Percentiles rank a stretch among this genome's conserved stretches.
Evolutionary conservation across 108 stramenopile species (phyloP).

Genomic region (Phaeodactylum tricornutum): DNA sequence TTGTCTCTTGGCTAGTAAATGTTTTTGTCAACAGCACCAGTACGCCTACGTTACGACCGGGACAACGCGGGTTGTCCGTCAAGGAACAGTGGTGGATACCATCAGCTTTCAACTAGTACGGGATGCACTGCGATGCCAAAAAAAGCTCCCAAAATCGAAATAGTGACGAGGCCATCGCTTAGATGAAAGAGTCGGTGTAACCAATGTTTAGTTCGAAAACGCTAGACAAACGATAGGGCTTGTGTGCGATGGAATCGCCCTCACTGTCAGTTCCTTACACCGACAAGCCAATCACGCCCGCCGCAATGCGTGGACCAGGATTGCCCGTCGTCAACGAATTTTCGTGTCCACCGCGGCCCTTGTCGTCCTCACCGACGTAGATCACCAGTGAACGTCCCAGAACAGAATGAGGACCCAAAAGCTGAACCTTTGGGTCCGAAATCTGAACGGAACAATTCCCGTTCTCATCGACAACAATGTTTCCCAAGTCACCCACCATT

Average conservation of each 20-base stretch:
- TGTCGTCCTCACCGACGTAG: conserved; percentile 82
- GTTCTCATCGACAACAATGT: conserved; percentile 50
- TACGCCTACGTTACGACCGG: too few species aligned
- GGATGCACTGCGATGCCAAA: too few species aligned
- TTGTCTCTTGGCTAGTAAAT: not conserved
- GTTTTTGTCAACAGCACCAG: too few species aligned
- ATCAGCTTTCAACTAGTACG: too few species aligned
- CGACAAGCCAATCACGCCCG: conserved; percentile 83
- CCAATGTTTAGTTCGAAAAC: too few species aligned
- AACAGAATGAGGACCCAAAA: conserved; percentile 88
- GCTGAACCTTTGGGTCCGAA: conserved; percentile 69
- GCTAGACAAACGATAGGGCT: conserved; percentile 2
- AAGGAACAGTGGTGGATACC: too few species aligned
- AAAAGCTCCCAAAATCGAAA: too few species aligned
- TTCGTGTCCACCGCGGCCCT: conserved; percentile 89
- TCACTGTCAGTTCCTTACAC: conserved; percentile 1
- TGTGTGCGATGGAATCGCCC: too few species aligned
- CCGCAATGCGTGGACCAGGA: conserved; percentile 77
- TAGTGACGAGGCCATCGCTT: too few species aligned
- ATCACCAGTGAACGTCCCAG: conserved; percentile 88
- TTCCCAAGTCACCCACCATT: conserved; percentile 88
- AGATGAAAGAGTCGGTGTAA: too few species aligned
- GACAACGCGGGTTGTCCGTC: too few species aligned
- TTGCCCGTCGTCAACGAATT: conserved; percentile 80
- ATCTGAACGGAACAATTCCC: conserved; percentile 60